These are phyloP conservation scores for Starmerella floricola DNA, from an alignment of 805 yeast species.

Conservation along the genomic window DNA sequence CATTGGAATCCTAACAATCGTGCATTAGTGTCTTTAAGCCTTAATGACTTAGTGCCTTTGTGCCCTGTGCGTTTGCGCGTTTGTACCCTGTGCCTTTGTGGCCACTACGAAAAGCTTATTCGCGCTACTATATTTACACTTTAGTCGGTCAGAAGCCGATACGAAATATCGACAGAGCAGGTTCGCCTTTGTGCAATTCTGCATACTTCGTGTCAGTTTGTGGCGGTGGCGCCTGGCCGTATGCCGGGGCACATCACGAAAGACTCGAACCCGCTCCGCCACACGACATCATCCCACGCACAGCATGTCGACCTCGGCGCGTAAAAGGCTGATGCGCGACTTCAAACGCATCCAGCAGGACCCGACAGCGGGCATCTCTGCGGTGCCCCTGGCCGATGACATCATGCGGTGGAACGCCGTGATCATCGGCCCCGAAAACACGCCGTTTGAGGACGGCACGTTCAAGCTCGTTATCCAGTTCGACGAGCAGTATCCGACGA, in stretches of 20 bases:
- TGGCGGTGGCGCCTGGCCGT: background rate
- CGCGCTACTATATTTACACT: no score
- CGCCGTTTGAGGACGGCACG: conserved; percentile 97
- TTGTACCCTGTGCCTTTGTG: no score
- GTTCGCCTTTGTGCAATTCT: no score
- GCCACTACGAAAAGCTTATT: no score
- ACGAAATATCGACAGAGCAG: no score
- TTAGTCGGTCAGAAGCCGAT: no score
- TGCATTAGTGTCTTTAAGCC: no score
- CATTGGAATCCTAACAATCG: no score
- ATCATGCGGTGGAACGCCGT: conserved; percentile 98
- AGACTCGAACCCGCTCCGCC: conserved; percentile 5
- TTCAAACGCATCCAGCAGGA: conserved; percentile 97
- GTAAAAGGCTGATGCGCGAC: conserved; percentile 97
- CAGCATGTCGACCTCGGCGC: conserved; percentile 92
- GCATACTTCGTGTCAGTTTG: no score
- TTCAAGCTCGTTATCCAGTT: conserved; percentile 75
- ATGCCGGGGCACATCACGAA: background rate
- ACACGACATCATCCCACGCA: no score
- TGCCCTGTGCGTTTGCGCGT: no score
- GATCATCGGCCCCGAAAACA: conserved; percentile 92
- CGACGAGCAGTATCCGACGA: conserved; percentile 95
- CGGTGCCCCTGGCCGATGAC: conserved; percentile 92
- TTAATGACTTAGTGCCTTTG: no score
- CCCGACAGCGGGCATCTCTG: conserved; percentile 96